Evolutionary conservation across 2,329 filamentous ascomycete genomes (phyloP), one percentile per base, ranked within the genome.

Genomic region (Colletotrichum endophyticum): DNA sequence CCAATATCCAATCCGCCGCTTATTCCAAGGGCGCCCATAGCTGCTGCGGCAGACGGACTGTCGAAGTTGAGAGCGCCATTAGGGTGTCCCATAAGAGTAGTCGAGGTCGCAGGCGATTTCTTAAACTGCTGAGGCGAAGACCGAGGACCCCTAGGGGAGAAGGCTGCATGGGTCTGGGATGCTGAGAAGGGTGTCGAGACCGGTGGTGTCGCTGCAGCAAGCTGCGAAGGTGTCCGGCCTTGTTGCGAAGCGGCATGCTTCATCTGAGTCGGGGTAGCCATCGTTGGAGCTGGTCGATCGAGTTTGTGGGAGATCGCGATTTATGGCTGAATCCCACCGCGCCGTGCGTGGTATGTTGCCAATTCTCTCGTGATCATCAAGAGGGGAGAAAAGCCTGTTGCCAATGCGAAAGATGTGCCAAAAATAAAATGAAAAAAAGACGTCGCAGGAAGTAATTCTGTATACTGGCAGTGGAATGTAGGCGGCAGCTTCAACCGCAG

Each of bases 41-140:
- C 91, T 6, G 92, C 91, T 3, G 91, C 91, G 0, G 92, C 91
- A 28, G 90, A 91, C 3, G 92, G 92, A 78, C 91, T 93, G 80
- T 94, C 92, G 80, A 93, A 94, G 81, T 89, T 92, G 56, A 92
- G 85, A 3, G 89, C 85, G 28, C 85, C 82, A 74, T 84, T 86
- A 8, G 86, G 82, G 71, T 90, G 88, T 8, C 86, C 86, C 82
- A 88, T 87, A 76, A 91, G 80, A 2, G 85, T 87, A 15, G 87
- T 87, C 57, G 85, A 84, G 56, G 88, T 89, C 15, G 91, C 91
- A 1, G 92, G 91, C 8, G 91, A 93, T 80, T 92, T 92, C 85
- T 91, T 92, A 56, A 93, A 86, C 72, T 92, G 90, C 82, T 93
- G 91, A 6, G 92, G 92, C 69, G 92, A 94, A 11, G 91, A 92